Evolutionary conservation across 306 rosid species (phyloP).

Genomic region (Ochetophila trinervis): DNA sequence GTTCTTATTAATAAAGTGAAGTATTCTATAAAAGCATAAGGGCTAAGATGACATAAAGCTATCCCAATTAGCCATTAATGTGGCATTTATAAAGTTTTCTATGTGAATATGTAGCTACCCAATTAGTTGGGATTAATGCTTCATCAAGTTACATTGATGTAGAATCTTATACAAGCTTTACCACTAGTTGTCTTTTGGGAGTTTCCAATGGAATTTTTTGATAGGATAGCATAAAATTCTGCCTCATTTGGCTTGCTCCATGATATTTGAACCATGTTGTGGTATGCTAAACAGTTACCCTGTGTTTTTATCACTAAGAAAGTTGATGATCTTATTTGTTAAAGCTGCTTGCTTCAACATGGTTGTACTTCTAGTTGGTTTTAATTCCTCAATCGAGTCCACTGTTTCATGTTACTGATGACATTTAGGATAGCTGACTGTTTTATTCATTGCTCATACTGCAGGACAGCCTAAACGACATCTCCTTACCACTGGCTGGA

Average conservation of each 20-base stretch:
- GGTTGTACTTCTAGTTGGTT: neutral
- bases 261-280: neutral
- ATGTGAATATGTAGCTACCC: too few species aligned
- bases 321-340: neutral
- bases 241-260: neutral
- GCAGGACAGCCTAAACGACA: conserved; percentile 94
- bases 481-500: conserved; percentile 95
- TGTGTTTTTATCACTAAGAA: neutral
- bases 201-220: too few species aligned
- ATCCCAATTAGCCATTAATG: too few species aligned
- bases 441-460: conserved; percentile 25
- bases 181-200: too few species aligned
- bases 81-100: too few species aligned
- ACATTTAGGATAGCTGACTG: conserved; percentile 15
- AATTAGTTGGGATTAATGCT: too few species aligned
- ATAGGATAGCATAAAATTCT: neutral
- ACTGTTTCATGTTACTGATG: neutral
- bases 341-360: neutral
- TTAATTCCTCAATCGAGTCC: neutral
- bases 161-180: too few species aligned
- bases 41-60: too few species aligned
- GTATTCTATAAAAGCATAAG: too few species aligned
- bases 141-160: too few species aligned
- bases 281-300: neutral
- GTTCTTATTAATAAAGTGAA: too few species aligned